A percentile compares a stretch with the other conserved stretches of the same genome.
phyloP scores from a whole-genome alignment of 345 rosid species.

The Gynandropsis gynandra region DNA sequence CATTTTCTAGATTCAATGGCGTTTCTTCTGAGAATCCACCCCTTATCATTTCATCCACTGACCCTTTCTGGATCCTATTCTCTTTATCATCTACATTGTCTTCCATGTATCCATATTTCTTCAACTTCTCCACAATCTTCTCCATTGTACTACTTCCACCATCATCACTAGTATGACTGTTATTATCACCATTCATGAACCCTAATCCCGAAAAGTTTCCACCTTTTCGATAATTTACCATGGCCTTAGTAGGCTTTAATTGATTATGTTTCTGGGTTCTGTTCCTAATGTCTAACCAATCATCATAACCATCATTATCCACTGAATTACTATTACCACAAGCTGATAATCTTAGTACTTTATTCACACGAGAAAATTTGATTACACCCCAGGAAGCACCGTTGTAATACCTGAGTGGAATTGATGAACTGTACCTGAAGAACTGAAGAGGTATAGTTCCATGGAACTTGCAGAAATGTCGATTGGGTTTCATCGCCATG shows the following conservation, averaged over 20 bases:
- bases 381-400: conserved; percentile 21
- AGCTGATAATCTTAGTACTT: conserved; percentile 12
- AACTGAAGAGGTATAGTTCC: conserved; percentile 32
- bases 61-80: conserved; percentile 64
- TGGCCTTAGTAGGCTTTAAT: conserved; percentile 37
- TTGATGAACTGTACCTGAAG: conserved; percentile 39
- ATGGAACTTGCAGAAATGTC: conserved; percentile 43
- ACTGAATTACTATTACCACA: conserved; percentile 9
- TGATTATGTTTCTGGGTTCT: conserved; percentile 34
- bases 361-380: conserved; percentile 20
- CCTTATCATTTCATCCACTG: conserved; percentile 60
- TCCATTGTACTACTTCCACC: conserved; percentile 61
- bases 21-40: conserved; percentile 56
- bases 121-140: conserved; percentile 74
- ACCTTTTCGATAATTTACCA: conserved; percentile 39
- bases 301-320: conserved; percentile 14
- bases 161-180: conserved; percentile 20
- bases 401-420: conserved; percentile 23
- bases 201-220: conserved; percentile 29
- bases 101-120: conserved; percentile 55
- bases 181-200: conserved; percentile 22
- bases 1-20: conserved; percentile 29
- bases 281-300: conserved; percentile 58
- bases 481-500: conserved; percentile 52
- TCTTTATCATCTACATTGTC: conserved; percentile 34